phyloP scores from a whole-genome alignment of 805 yeast genomes.

The Schwanniomyces occidentalis region DNA sequence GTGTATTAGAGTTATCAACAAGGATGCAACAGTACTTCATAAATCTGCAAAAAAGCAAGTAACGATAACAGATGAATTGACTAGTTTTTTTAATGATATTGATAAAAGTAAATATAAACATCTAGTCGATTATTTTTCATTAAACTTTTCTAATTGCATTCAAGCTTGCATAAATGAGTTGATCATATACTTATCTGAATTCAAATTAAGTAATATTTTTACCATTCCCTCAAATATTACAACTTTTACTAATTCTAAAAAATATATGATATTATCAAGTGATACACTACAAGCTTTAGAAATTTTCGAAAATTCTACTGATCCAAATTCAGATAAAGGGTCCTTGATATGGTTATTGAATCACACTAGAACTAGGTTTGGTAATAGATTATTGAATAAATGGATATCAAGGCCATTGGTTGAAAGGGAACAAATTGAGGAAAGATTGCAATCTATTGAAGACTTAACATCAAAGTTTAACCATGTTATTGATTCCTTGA shows the following conservation, averaged over 20 bases:
- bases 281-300: slow-evolving; percentile 73
- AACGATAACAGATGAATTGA: slow-evolving; percentile 14
- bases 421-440: slow-evolving; percentile 51
- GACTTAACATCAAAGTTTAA: slow-evolving; percentile 28
- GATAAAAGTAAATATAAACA: slow-evolving; percentile 15
- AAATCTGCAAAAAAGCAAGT: slow-evolving; percentile 3
- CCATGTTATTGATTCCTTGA: slow-evolving; percentile 36
- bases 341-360: slow-evolving; percentile 78
- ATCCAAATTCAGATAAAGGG: slow-evolving; percentile 53
- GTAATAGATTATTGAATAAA: slow-evolving; percentile 59
- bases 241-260: slow-evolving; percentile 48
- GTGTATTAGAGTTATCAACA: slow-evolving; percentile 17
- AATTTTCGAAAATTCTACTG: slow-evolving; percentile 66
- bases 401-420: slow-evolving; percentile 81
- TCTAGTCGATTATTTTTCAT: slow-evolving; percentile 24
- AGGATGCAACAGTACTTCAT: slow-evolving; percentile 11
- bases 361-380: slow-evolving; percentile 78
- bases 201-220: slow-evolving; percentile 59
- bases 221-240: slow-evolving; percentile 49
- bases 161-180: slow-evolving; percentile 47
- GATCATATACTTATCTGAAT: slow-evolving; percentile 59
- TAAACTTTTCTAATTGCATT: slow-evolving; percentile 18
- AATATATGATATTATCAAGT: slow-evolving; percentile 59
- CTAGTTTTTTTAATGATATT: slow-evolving; percentile 25
- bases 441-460: slow-evolving; percentile 59